These are phyloP conservation scores for Fonsecaea erecta DNA, from an alignment of 2,329 filamentous ascomycete species.

Conservation along the genomic window DNA sequence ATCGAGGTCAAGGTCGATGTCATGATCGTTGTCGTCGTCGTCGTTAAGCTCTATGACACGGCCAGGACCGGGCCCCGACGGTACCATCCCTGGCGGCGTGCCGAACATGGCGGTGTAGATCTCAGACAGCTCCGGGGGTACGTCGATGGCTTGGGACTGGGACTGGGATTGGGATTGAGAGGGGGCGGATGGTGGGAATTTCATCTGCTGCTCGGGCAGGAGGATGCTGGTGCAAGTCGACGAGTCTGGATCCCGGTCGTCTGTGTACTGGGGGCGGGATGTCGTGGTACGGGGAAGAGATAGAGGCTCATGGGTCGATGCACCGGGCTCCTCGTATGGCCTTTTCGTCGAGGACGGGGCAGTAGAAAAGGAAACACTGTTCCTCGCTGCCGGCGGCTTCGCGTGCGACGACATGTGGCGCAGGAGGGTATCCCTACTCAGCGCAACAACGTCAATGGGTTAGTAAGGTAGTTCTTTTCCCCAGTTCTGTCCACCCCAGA, in stretches of 20 bases:
- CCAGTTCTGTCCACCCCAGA: too few species aligned
- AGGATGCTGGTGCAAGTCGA: neutral
- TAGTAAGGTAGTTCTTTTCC: too few species aligned
- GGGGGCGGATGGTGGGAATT: neutral
- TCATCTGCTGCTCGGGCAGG: neutral
- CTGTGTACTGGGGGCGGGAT: neutral
- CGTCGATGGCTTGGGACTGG: neutral
- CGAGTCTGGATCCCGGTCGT: neutral
- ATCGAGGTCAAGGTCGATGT: too few species aligned
- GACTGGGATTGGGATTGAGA: too few species aligned
- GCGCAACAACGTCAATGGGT: too few species aligned
- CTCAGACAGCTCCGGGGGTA: slow-evolving; percentile 2
- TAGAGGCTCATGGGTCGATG: too few species aligned
- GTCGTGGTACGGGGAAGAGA: neutral
- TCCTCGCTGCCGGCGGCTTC: neutral
- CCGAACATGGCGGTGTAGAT: neutral
- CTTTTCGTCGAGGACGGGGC: neutral
- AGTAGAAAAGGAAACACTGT: neutral
- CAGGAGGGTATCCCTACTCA: slow-evolving; percentile 9
- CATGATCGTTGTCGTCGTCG: too few species aligned
- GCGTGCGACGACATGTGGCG: slow-evolving; percentile 14
- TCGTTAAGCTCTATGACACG: neutral
- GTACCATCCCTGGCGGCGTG: neutral
- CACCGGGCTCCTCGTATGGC: neutral
- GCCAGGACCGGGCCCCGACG: too few species aligned